These are phyloP conservation scores for Scleroderma bovista DNA, from an alignment of 768 basidiomycete species.

Conservation along the genomic window DNA sequence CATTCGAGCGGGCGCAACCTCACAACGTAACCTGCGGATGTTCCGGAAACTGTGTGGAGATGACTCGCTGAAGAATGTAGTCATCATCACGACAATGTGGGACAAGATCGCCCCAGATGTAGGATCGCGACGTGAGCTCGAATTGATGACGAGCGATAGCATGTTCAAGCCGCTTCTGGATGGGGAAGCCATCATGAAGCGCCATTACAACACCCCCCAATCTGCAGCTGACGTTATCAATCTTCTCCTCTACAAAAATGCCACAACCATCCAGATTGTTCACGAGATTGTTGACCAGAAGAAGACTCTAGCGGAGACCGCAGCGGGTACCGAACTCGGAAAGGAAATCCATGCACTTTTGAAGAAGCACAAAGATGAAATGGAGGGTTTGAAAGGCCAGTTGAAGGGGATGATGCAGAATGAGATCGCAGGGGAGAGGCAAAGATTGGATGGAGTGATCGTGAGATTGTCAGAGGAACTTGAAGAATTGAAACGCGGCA, in stretches of 20 bases:
- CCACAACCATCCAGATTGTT: neutral
- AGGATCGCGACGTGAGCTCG: constrained; percentile 5
- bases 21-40: neutral
- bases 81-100: constrained; percentile 45
- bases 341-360: neutral
- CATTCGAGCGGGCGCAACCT: too few relatives aligned
- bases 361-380: neutral
- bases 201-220: too few relatives aligned
- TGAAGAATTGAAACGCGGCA: too few relatives aligned
- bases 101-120: constrained; percentile 22
- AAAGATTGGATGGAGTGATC: too few relatives aligned
- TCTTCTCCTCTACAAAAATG: neutral
- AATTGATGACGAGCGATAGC: too few relatives aligned
- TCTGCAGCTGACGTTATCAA: too few relatives aligned
- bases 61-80: constrained; percentile 36
- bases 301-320: neutral
- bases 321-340: neutral
- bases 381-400: neutral
- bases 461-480: too few relatives aligned
- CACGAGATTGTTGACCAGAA: neutral
- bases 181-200: too few relatives aligned
- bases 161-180: too few relatives aligned
- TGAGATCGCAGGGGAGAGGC: too few relatives aligned
- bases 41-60: constrained; percentile 35
- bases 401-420: neutral